Base-by-base conservation (phyloP, 305 asterid genomes). In the Fraxinus dipetala region DNA sequence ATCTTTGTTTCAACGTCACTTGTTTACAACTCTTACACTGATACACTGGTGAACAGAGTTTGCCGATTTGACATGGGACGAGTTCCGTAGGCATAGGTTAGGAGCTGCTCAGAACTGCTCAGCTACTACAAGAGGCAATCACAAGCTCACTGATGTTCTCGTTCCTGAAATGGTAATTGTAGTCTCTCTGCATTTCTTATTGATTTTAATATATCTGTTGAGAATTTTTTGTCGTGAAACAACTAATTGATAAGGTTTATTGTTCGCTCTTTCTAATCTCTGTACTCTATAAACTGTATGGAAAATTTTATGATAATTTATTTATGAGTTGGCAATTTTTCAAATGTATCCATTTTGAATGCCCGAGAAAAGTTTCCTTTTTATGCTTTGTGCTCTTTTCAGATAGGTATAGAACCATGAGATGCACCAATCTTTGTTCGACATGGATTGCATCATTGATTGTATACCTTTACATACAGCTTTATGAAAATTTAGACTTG, bases 81-180 rank as follows among this genome's bases (percentile, higher is more conserved):
- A 96, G 88, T 96, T 96, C 90, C 91, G 85, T 5, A 88, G 75
- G 79, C 91, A 93, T 63, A 88, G 78, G 74, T 79, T 96, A 85
- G 98, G 98, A 83, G 99, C 98, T 70, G 91, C 98, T 86, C 98
- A 96, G 83, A 93, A 96, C 88, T 94, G 99, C 86, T 96, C 98
- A 36, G 99, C 99, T 73, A 96, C 98, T 72, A 81, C 84, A 36
- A 93, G 78, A 83, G 97, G 98, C 79, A 94, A 85, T 83, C 97
- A 93, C 88, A 90, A 91, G 89, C 89, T 91, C 84, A 87, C 97
- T 6, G 84, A 85, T 80, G 90, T n/a, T 10, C 75, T 83, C 81
- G 88, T 92, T 69, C 98, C 98, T 1, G 90, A 84, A 72, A 86
- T 80, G 93, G 98, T 94, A 94, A 81, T 65, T 78, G 20, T 43